Percentiles rank a stretch among this genome's conserved stretches.
These are phyloP conservation scores for Candida schatavii DNA, from an alignment of 805 yeast species.

Conservation along the genomic window DNA sequence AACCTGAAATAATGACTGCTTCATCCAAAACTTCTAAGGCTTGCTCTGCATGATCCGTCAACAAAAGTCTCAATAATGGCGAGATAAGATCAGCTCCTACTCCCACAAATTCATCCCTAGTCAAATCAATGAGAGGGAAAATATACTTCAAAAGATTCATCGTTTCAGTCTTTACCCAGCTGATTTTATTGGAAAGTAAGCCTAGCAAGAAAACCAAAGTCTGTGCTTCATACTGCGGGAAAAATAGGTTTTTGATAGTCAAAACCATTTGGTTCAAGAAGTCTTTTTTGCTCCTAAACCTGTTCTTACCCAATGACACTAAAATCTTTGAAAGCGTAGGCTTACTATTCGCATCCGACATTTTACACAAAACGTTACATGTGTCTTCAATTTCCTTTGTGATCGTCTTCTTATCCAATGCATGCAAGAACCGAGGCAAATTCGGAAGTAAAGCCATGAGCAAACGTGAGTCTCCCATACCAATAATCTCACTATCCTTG, in stretches of 20 bases:
- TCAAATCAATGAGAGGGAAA: slow-evolving; percentile 74
- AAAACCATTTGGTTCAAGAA: slow-evolving; percentile 78
- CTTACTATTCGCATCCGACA: slow-evolving; percentile 59
- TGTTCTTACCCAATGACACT: slow-evolving; percentile 68
- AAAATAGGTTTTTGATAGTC: slow-evolving; percentile 63
- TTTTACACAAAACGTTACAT: slow-evolving; percentile 50
- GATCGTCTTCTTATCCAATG: slow-evolving; percentile 56
- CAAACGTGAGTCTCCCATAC: slow-evolving; percentile 65
- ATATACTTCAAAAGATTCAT: slow-evolving; percentile 71
- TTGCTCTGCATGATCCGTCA: slow-evolving; percentile 84
- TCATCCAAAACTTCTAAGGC: slow-evolving; percentile 90
- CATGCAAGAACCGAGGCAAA: slow-evolving; percentile 80
- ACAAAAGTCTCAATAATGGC: slow-evolving; percentile 73
- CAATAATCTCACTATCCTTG: slow-evolving; percentile 73
- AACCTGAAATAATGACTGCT: slow-evolving; percentile 80
- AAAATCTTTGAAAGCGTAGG: slow-evolving; percentile 67
- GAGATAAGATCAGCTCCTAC: slow-evolving; percentile 94
- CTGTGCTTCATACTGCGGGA: slow-evolving; percentile 73
- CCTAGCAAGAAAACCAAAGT: slow-evolving; percentile 76
- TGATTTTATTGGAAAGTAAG: slow-evolving; percentile 66
- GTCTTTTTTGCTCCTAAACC: slow-evolving; percentile 89
- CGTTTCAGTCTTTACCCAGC: slow-evolving; percentile 80
- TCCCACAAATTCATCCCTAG: slow-evolving; percentile 74
- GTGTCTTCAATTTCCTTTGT: slow-evolving; percentile 47
- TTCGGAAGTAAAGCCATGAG: slow-evolving; percentile 73